Conservation (phyloP, 768 basidiomycete species). For the Lentinus brumalis region DNA sequence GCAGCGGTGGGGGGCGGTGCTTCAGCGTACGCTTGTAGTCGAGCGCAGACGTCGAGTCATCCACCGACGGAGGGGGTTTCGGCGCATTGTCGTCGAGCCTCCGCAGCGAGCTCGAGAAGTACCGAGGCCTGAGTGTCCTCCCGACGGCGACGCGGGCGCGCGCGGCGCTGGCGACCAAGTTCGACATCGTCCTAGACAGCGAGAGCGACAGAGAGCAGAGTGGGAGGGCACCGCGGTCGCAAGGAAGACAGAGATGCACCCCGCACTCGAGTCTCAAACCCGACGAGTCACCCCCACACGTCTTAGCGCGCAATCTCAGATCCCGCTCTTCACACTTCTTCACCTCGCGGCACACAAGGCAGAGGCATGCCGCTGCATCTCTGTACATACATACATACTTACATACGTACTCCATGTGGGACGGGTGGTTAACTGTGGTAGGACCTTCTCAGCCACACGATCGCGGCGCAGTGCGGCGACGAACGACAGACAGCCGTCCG, state of each 20-base stretch:
- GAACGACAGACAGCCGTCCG: neutral
- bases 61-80: constrained; percentile 76
- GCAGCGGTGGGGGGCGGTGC: constrained; percentile 79
- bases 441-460: too few relatives aligned
- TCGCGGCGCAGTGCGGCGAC: too few relatives aligned
- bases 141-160: constrained; percentile 12
- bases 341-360: neutral
- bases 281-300: constrained; percentile 4
- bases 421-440: too few relatives aligned
- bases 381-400: too few relatives aligned
- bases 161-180: constrained; percentile 12
- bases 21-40: constrained; percentile 88
- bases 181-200: constrained; percentile 11
- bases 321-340: neutral
- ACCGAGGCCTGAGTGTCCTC: neutral
- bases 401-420: neutral
- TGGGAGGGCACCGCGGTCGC: constrained; percentile 9
- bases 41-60: constrained; percentile 92
- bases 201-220: neutral
- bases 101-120: constrained; percentile 5
- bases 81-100: constrained; percentile 37
- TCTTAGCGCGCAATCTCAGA: neutral
- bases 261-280: neutral
- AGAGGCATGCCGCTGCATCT: neutral
- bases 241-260: neutral